These are phyloP conservation scores for Trichoderma afroharzianum DNA, from an alignment of 2,329 filamentous ascomycete genomes.

Conservation along the genomic window DNA sequence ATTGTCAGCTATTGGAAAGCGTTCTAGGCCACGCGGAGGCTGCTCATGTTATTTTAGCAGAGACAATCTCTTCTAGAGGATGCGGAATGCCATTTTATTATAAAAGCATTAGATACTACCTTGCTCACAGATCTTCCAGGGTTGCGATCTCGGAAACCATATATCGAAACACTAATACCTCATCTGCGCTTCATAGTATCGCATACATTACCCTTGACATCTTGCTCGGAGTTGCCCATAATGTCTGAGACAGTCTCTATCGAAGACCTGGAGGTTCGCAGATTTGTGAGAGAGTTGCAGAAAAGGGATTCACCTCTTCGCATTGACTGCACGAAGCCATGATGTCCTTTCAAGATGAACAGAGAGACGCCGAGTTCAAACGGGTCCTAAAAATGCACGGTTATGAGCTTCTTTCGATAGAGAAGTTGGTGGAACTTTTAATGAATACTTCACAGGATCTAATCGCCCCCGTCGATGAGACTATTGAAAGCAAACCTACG, in stretches of 20 bases:
- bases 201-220: not conserved
- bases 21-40: not conserved
- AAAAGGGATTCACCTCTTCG: not conserved
- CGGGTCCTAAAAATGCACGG: not conserved
- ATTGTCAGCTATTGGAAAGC: not conserved
- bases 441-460: not conserved
- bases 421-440: not conserved
- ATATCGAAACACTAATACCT: not conserved
- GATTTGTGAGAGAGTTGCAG: not conserved
- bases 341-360: not conserved
- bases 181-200: not conserved
- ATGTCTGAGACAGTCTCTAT: not conserved
- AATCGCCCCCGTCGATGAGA: not conserved
- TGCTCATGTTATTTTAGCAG: not conserved
- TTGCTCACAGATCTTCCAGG: not conserved
- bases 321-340: not conserved
- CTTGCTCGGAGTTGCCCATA: not conserved
- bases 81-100: not conserved
- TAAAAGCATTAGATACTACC: not conserved
- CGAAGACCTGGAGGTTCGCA: not conserved
- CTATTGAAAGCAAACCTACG: not conserved
- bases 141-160: not conserved
- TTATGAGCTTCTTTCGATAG: not conserved
- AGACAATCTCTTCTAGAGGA: not conserved
- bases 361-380: not conserved